Percentiles rank a stretch among this genome's conserved stretches.
Evolutionary conservation across 1,284 basidiomycete genomes (phyloP).

Genomic region (Bondarzewia mesenterica): DNA sequence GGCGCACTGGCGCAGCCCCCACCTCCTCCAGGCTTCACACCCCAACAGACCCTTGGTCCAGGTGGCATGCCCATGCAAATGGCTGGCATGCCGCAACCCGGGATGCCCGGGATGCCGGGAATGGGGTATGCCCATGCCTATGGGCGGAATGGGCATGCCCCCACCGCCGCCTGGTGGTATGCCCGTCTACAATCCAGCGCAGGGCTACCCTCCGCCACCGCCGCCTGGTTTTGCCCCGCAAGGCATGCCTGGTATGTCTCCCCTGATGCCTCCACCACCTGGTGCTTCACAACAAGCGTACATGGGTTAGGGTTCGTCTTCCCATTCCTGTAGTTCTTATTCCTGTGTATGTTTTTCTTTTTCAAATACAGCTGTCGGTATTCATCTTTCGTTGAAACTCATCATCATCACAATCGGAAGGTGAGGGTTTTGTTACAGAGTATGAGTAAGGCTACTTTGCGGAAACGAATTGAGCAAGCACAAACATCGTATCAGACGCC

Average conservation of each 20-base stretch:
- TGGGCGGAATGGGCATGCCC: slow-evolving; percentile 35
- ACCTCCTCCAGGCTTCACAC: slow-evolving; percentile 55
- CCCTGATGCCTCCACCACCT: slow-evolving; percentile 21
- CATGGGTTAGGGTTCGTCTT: slow-evolving; percentile 8
- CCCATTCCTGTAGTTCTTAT: neutral
- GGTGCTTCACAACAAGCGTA: slow-evolving; percentile 16
- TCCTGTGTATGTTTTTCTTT: too few relatives aligned
- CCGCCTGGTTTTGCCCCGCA: slow-evolving; percentile 47
- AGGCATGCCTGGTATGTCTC: slow-evolving; percentile 25
- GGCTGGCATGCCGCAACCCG: slow-evolving; percentile 37
- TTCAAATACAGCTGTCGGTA: too few relatives aligned
- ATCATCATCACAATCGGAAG: too few relatives aligned
- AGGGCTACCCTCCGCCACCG: slow-evolving; percentile 49
- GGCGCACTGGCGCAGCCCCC: slow-evolving; percentile 70
- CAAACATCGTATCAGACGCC: too few relatives aligned
- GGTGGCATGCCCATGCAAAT: slow-evolving; percentile 39
- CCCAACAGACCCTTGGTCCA: slow-evolving; percentile 57
- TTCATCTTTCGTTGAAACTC: too few relatives aligned
- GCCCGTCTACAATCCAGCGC: slow-evolving; percentile 32
- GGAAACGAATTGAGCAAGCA: too few relatives aligned
- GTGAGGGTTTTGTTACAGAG: too few relatives aligned
- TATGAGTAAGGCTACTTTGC: too few relatives aligned
- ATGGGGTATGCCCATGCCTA: slow-evolving; percentile 31
- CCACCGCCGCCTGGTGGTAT: slow-evolving; percentile 13
- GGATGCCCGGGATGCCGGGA: slow-evolving; percentile 33